A percentile compares a stretch with the other conserved stretches of the same genome.
Conservation (phyloP, 106 monocot species). For the Dendrobium huoshanense region DNA sequence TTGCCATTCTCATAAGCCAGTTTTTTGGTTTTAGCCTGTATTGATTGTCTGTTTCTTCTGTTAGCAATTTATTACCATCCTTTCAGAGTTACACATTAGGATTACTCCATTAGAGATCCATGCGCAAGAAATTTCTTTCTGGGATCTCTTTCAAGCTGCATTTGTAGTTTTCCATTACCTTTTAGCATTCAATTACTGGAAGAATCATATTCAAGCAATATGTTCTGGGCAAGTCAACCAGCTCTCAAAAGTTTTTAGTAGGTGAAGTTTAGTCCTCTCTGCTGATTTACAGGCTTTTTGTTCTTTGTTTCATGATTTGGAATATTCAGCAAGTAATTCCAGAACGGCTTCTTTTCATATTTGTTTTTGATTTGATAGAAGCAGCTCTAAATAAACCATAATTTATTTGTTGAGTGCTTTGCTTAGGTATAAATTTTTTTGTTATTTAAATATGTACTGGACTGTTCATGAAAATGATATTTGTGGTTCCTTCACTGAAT, state of each 20-base stretch:
- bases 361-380: neutral
- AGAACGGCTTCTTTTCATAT: neutral
- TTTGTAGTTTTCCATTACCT: neutral
- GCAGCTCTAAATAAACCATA: neutral
- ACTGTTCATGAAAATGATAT: neutral
- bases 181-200: neutral
- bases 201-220: neutral
- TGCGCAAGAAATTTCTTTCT: neutral
- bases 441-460: neutral
- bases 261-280: neutral
- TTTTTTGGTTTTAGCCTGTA: constrained; percentile 87
- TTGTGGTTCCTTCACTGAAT: too few relatives aligned
- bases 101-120: neutral
- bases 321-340: neutral
- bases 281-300: neutral
- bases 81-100: neutral
- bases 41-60: constrained; percentile 20
- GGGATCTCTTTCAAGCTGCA: neutral
- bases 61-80: neutral
- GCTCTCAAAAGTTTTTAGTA: neutral
- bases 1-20: constrained; percentile 77
- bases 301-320: neutral
- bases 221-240: neutral
- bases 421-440: neutral
- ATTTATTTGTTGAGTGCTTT: neutral